phyloP scores from a whole-genome alignment of 495 filamentous ascomycete genomes.

The Penicillium robsamsonii region DNA sequence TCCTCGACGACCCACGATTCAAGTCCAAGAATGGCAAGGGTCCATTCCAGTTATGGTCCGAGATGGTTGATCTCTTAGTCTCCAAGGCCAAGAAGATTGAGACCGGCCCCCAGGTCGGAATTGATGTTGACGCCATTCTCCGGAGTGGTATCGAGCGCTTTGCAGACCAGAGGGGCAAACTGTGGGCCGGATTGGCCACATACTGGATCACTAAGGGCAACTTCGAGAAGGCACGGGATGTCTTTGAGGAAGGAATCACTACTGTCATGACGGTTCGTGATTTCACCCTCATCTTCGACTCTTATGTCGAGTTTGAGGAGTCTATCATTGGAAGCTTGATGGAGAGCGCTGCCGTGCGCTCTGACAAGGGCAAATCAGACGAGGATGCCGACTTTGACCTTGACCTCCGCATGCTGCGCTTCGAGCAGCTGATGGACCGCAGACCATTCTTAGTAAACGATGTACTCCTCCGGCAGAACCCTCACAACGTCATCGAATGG shows the following conservation, averaged over 20 bases:
- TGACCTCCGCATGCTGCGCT: constrained; percentile 95
- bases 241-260: constrained; percentile 95
- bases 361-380: constrained; percentile 76
- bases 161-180: constrained; percentile 88
- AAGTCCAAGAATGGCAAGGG: constrained; percentile 91
- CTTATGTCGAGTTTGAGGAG: constrained; percentile 96
- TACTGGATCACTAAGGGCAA: constrained; percentile 95
- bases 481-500: constrained; percentile 96
- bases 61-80: constrained; percentile 97
- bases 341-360: constrained; percentile 78
- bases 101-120: constrained; percentile 71
- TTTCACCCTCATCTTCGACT: constrained; percentile 94
- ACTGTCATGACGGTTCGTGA: constrained; percentile 99
- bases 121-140: constrained; percentile 92
- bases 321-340: constrained; percentile 88
- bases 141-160: constrained; percentile 91
- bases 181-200: constrained; percentile 95
- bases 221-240: constrained; percentile 87
- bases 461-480: constrained; percentile 91
- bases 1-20: constrained; percentile 89
- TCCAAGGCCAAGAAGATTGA: constrained; percentile 84
- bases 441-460: constrained; percentile 97
- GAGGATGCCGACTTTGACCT: constrained; percentile 92
- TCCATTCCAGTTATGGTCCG: constrained; percentile 94
- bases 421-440: constrained; percentile 97